These are phyloP conservation scores for Colletotrichum filicis DNA, from an alignment of 2,329 filamentous ascomycete genomes.

Conservation along the genomic window DNA sequence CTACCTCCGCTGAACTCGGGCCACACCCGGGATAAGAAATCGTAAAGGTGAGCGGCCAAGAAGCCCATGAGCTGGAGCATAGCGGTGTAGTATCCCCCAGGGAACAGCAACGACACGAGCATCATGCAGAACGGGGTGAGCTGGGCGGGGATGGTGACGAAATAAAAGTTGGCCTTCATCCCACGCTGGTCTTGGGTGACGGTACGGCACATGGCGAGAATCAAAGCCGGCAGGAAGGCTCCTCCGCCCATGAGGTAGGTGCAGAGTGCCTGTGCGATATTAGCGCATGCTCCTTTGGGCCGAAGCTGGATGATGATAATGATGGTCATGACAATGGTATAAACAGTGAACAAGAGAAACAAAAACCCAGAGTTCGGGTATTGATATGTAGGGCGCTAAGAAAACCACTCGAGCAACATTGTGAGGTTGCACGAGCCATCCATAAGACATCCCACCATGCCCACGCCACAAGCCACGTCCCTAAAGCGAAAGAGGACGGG, in stretches of 20 bases:
- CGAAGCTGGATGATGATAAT: conserved; percentile 15
- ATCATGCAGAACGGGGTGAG: conserved; percentile 86
- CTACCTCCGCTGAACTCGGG: conserved; percentile 87
- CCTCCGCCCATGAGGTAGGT: conserved; percentile 61
- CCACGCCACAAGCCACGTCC: conserved; percentile 72
- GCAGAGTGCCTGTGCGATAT: conserved; percentile 58
- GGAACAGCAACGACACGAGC: conserved; percentile 75
- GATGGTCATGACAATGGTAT: neutral
- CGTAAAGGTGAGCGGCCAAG: conserved; percentile 86
- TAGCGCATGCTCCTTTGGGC: conserved; percentile 38
- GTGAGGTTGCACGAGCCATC: conserved; percentile 72
- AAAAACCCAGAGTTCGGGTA: conserved; percentile 36
- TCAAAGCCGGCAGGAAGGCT: conserved; percentile 72
- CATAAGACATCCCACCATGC: conserved; percentile 81
- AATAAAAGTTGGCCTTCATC: conserved; percentile 79
- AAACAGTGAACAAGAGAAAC: conserved; percentile 31
- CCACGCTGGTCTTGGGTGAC: conserved; percentile 87
- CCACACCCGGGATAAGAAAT: conserved; percentile 90
- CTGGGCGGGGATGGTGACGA: conserved; percentile 86
- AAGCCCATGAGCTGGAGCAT: conserved; percentile 80
- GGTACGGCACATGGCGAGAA: conserved; percentile 85
- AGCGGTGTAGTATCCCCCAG: conserved; percentile 63
- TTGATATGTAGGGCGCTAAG: conserved; percentile 70
- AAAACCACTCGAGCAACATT: conserved; percentile 69
- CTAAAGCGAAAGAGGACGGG: conserved; percentile 73